Conservation (phyloP, 768 basidiomycete species). For the Tulasnella sp. region DNA sequence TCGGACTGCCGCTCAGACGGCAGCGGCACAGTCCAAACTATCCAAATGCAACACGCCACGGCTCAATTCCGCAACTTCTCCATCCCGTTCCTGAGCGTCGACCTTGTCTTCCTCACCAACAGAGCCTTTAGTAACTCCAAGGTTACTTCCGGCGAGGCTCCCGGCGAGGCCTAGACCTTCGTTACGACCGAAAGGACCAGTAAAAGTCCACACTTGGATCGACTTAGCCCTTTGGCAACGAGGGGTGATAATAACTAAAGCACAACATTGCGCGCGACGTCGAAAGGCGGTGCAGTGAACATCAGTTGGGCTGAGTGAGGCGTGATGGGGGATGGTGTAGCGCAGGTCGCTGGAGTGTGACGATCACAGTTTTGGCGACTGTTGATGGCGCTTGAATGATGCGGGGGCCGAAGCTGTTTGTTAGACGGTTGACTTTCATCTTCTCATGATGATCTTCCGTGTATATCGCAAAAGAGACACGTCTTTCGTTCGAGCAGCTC, state of each 20-base stretch:
- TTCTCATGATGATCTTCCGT: not conserved
- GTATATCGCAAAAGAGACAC: not conserved
- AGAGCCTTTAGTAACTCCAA: not conserved
- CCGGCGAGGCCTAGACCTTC: slow-evolving; percentile 28
- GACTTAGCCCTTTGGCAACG: not conserved
- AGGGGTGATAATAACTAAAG: not conserved
- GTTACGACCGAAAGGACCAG: not conserved
- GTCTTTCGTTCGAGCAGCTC: no score
- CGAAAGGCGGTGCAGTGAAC: not conserved
- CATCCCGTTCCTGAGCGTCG: not conserved
- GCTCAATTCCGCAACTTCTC: not conserved
- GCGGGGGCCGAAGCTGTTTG: not conserved
- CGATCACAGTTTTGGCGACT: not conserved
- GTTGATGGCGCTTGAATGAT: not conserved
- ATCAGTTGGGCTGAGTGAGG: not conserved
- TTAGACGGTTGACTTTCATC: not conserved
- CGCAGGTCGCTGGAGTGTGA: not conserved
- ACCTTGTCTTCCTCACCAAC: slow-evolving; percentile 28
- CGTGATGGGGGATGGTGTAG: not conserved
- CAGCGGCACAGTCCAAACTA: not conserved
- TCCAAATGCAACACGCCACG: slow-evolving; percentile 20
- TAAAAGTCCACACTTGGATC: slow-evolving; percentile 8
- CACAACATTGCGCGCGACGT: not conserved
- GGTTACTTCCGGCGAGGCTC: not conserved
- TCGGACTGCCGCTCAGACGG: slow-evolving; percentile 26